Conservation (phyloP, 2,329 filamentous ascomycete genomes). For the Fusarium chuoi region DNA sequence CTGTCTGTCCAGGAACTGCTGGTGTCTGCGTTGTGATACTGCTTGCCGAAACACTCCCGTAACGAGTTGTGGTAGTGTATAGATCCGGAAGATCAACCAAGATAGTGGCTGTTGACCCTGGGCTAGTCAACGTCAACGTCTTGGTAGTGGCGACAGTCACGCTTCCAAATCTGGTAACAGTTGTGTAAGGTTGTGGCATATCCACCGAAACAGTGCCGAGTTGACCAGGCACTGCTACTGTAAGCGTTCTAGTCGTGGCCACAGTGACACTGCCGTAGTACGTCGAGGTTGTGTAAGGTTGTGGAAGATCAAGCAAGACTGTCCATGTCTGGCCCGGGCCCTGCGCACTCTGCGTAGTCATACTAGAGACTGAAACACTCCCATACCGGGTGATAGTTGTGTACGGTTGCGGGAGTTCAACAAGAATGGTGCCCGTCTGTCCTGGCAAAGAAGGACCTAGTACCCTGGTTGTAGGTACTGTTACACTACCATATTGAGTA, state of each 20-base stretch:
- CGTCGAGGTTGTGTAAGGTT: background rate
- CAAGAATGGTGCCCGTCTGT: background rate
- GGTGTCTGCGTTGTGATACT: background rate
- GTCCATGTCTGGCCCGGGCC: background rate
- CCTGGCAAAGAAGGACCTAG: background rate
- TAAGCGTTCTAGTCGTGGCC: background rate
- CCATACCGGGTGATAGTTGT: background rate
- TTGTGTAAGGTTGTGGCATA: background rate
- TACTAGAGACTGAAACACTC: background rate
- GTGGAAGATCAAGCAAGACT: background rate
- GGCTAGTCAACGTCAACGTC: background rate
- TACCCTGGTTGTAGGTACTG: background rate
- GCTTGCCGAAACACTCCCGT: background rate
- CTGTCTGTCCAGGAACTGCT: background rate
- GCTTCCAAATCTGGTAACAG: background rate
- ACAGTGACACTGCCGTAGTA: background rate
- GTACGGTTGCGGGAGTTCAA: slow-evolving; percentile 3
- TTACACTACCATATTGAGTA: background rate
- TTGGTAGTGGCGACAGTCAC: background rate
- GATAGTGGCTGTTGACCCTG: background rate
- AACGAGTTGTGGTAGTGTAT: background rate
- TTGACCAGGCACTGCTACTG: background rate
- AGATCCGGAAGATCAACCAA: background rate
- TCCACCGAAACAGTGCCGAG: background rate
- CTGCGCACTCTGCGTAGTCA: background rate